A percentile compares a stretch with the other conserved stretches of the same genome.
phyloP scores from a whole-genome alignment of 2,329 filamentous ascomycete species.

The Cordyceps tenuipes region DNA sequence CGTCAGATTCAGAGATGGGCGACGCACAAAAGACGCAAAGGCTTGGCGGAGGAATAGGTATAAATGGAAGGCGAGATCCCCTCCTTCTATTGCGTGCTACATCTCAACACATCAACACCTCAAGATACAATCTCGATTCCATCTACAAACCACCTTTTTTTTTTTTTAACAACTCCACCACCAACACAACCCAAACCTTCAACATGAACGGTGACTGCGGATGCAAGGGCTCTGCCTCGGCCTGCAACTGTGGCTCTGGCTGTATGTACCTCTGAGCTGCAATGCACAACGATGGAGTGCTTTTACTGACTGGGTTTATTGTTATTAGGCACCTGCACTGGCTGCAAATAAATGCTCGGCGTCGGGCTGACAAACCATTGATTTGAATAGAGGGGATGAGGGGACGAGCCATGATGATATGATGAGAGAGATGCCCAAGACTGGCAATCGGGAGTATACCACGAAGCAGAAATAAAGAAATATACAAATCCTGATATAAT shows the following conservation, averaged over 20 bases:
- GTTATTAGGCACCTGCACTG: constrained; percentile 9
- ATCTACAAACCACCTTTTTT: neutral
- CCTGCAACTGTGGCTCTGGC: constrained; percentile 12
- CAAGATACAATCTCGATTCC: constrained; percentile 8
- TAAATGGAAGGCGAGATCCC: neutral
- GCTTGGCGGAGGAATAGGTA: neutral
- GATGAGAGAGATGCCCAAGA: neutral
- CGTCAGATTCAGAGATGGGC: neutral
- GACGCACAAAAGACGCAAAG: constrained; percentile 10
- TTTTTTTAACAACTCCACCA: neutral
- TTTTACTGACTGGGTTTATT: neutral
- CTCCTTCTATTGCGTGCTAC: neutral
- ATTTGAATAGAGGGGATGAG: constrained; percentile 3
- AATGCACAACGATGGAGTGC: neutral
- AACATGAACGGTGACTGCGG: constrained; percentile 12
- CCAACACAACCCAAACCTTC: constrained; percentile 1
- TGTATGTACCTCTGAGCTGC: neutral
- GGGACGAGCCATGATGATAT: constrained; percentile 1
- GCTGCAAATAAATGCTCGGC: constrained; percentile 10
- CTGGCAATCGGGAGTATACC: neutral
- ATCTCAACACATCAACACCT: neutral
- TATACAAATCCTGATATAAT: neutral
- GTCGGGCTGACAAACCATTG: neutral
- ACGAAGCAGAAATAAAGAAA: neutral
- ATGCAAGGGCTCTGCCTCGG: constrained; percentile 12